Base-by-base conservation (phyloP, 768 basidiomycete species). In the Naganishia vishniacii region DNA sequence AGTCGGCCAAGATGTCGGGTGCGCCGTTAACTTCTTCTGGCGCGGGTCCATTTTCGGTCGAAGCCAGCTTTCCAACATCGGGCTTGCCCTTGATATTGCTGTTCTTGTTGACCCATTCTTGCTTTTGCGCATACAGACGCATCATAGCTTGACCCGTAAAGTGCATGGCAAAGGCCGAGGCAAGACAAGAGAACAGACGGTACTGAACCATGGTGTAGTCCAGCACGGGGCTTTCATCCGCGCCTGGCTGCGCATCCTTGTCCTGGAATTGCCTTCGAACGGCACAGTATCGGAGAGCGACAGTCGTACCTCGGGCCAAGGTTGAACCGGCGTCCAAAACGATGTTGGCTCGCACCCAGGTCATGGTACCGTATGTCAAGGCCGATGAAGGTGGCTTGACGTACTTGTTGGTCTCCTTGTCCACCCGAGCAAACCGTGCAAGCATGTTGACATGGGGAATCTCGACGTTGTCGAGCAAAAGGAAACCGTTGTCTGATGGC, bases 151-250 rank as follows among this genome's bases (percentile, higher is more conserved):
- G 47, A 29, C 63, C 65, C 34, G 59, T 68, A 46, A 66, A 70
- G 44, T 68, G 67, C 60, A 70, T 59, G 32, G 69, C 67, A 37
- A 65, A 67, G 9, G 67, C 47, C 16, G 64, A 23, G 42, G 61
- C 69, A 23, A 70, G 42, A 18, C 62, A 45, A 8, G 69, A 67
- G 59, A 70, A 59, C 9, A 70, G 59, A 28, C 69, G 67, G 61
- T 63, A 68, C 53, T 75, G 73, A 18, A 75, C 73, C 61, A 72
- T 67, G 41, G 67, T 69, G 66, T 75, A 75, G 70, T 73, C 72
- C 26, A 73, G 46, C 28, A 73, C 72, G 23, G 66, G 68, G 2
- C 61, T 69, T 61, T 73, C 72, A 59, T 45, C 62, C 15, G 44
- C 65, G 23, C 62, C 59, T 16, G 62, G 61, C 7, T 71, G 72